Percentiles rank a stretch among this genome's conserved stretches.
Evolutionary conservation across 768 basidiomycete species (phyloP).

Genomic region (Termitomyces sp.): DNA sequence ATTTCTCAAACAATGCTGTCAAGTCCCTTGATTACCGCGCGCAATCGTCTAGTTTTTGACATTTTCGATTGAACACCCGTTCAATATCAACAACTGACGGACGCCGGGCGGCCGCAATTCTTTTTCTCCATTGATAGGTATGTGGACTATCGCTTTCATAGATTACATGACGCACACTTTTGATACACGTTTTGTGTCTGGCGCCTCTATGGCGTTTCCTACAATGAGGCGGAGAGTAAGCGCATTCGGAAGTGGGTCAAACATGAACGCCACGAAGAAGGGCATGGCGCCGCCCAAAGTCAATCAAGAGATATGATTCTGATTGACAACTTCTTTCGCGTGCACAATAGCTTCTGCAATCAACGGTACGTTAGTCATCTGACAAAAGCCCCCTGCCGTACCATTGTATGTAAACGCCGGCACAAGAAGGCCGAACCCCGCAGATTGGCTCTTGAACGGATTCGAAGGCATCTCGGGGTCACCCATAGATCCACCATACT

Average conservation of each 20-base stretch:
- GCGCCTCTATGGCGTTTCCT: not conserved
- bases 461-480: not conserved
- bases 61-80: not conserved
- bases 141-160: not conserved
- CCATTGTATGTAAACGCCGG: not conserved
- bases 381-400: too few relatives aligned
- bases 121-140: not conserved
- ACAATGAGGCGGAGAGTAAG: not conserved
- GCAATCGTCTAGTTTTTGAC: not conserved
- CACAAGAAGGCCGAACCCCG: not conserved
- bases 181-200: not conserved
- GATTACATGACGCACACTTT: not conserved
- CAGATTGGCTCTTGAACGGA: not conserved
- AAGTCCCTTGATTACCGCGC: not conserved
- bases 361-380: not conserved
- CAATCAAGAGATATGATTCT: not conserved
- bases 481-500: too few relatives aligned
- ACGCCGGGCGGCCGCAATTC: not conserved
- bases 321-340: not conserved
- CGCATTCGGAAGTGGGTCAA: not conserved
- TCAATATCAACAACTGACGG: not conserved
- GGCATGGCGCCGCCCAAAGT: not conserved
- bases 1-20: not conserved
- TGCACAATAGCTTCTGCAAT: not conserved
- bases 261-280: not conserved